These are phyloP conservation scores for Astraeus odoratus DNA, from an alignment of 768 basidiomycete species.

Conservation along the genomic window DNA sequence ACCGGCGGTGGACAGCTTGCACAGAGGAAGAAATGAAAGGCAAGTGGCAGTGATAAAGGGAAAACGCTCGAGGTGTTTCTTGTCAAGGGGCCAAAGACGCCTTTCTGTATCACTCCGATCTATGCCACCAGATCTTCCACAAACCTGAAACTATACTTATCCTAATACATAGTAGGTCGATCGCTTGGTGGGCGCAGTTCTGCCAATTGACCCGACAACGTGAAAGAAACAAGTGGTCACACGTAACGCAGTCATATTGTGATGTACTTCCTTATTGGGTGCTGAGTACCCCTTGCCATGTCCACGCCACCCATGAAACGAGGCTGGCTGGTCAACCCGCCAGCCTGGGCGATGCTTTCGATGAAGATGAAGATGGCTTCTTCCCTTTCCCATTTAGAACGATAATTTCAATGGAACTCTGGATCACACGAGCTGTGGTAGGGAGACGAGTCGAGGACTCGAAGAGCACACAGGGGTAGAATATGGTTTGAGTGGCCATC, in stretches of 20 bases:
- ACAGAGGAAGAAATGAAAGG: not conserved
- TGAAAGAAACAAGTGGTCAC: not conserved
- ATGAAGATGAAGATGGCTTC: slow-evolving; percentile 5
- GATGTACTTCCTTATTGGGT: not conserved
- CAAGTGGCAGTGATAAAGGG: not conserved
- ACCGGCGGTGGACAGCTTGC: not conserved
- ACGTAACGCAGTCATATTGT: slow-evolving; percentile 11
- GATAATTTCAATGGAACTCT: not conserved
- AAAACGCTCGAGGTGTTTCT: not conserved
- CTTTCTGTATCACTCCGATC: slow-evolving; percentile 7
- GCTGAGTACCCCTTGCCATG: not conserved
- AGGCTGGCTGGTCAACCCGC: not conserved
- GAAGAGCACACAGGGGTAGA: not conserved
- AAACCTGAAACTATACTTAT: slow-evolving; percentile 3
- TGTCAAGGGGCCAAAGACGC: slow-evolving; percentile 3
- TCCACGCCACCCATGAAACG: slow-evolving; percentile 3
- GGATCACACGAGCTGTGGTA: not conserved
- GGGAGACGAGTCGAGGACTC: not conserved
- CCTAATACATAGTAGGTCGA: slow-evolving; percentile 8
- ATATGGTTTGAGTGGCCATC: not conserved
- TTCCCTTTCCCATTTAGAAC: not conserved
- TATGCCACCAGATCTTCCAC: slow-evolving; percentile 6
- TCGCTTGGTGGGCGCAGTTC: slow-evolving; percentile 9
- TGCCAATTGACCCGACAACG: not conserved
- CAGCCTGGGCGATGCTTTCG: not conserved